Evolutionary conservation across 2,329 filamentous ascomycete genomes (phyloP), one percentile per base, ranked within the genome.

Genomic region (Claviceps monticola): DNA sequence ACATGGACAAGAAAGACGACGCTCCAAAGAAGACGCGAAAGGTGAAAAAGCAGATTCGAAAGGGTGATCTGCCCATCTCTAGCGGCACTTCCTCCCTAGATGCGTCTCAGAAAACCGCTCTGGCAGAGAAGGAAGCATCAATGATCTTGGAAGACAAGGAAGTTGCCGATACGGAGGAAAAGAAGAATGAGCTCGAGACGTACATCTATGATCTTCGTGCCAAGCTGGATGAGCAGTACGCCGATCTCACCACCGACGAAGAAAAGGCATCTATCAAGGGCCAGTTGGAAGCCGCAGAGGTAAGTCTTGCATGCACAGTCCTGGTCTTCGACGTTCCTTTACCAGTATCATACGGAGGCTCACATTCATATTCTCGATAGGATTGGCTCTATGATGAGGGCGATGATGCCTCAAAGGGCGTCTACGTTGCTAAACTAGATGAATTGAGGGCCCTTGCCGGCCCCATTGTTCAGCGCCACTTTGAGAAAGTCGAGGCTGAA

Each of bases 131-230:
- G 68, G 93, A 98, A 74, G 78, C 83, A 59, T 68, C 82, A 61
- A 97, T 98, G 93, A 82, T 89, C 61, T 91, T 95, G 82, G 89
- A 96, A 71, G 93, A 98, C 74, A 98, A 97, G 80, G 84, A 97
- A 53, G 90, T 98, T 52, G 88, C 87, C 61, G 93, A 97, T 69
- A 98, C 93, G 39, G 93, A 97, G 68, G 89, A 97, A 76, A 95
- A 95, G 82, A 98, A 97, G 88, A 98, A 98, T 75, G 91, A 97
- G 73, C 86, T 98, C 51, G 93, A 98, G 78, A 83, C 88, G 23
- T 95, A 85, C 73, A 96, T 97, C 72, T 98, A 98, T 73, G 90
- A 97, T 64, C 79, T 95, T 66, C 86, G 91, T 61, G 88, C 88
- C 72, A 96, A 96, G 82, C 80, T 97, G 50, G 88, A 96, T 59